These are phyloP conservation scores for Fusarium chaquense DNA, from an alignment of 2,329 filamentous ascomycete species.

Conservation along the genomic window DNA sequence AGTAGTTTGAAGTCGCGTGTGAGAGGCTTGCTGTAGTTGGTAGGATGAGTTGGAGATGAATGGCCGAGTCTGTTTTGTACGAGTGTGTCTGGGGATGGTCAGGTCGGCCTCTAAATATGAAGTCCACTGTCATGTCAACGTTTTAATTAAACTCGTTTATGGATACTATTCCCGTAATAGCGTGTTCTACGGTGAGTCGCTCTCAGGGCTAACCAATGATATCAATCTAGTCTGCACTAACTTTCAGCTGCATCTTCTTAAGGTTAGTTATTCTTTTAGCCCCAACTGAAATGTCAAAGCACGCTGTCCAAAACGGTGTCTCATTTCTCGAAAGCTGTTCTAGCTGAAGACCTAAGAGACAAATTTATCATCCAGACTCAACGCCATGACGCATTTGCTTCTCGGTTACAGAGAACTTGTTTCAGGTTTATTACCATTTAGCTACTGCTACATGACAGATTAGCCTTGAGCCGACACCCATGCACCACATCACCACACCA, in stretches of 20 bases:
- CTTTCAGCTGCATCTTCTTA: not conserved
- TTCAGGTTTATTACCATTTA: not conserved
- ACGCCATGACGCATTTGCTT: not conserved
- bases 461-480: not conserved
- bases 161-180: not conserved
- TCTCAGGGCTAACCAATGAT: not conserved
- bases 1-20: fast-evolving
- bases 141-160: no score
- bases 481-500: not conserved
- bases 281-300: not conserved
- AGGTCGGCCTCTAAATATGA: fast-evolving
- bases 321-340: not conserved
- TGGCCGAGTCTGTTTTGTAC: no score
- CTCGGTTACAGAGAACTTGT: not conserved
- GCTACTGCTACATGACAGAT: not conserved
- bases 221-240: not conserved
- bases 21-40: not conserved
- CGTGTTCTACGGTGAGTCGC: no score
- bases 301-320: not conserved
- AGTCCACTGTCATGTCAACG: not conserved
- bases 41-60: not conserved
- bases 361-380: not conserved
- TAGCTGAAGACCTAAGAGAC: not conserved
- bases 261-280: not conserved
- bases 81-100: not conserved